Evolutionary conservation across 2,329 filamentous ascomycete species (phyloP), one percentile per base, ranked within the genome.

Genomic region (Fusarium goolgardi): DNA sequence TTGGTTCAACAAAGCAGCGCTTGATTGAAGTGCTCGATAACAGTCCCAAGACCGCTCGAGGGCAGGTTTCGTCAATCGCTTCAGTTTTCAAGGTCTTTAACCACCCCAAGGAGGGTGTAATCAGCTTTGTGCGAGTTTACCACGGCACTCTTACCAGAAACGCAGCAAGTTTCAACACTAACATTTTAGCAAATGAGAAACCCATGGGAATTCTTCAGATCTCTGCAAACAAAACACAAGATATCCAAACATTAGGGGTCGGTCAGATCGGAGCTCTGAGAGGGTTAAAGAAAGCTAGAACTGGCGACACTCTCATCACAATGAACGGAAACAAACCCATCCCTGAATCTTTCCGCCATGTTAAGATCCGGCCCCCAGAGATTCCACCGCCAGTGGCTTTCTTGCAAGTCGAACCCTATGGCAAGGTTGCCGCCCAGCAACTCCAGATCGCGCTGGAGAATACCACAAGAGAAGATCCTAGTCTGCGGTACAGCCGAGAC

Each of bases 351-450:
- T 81, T 97, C 49, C 88, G 90, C 50, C 89, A 86, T 18, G 81
- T 98, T 18, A 94, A 97, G 75, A 87, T 99, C 35, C 88, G 93
- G 18, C 93, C 96, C 0, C 96, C 97, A 29, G 87, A 92, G 61
- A 92, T 97, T 1, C 95, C 96, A 1, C 94, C 96, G 0, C 94
- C 96, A 0, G 96, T 99, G 0, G 97, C 97, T 75, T 99, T 98
- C 78, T 90, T 96, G n/a, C 93, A 94, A 63, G 90, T 98, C 29
- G 95, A 98, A 68, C 93, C 86, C 0, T 84, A 93, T 70, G 90
- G 92, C 71, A 82, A 92, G 32, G 86, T 90, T 32, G 93, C 94
- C 69, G 91, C 94, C 72, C 94, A 94, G 71, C 87, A 90, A 60
- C 87, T 99, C 8, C 88, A 92, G 57, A 88, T 91, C 8, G 90